A percentile compares a stretch with the other conserved stretches of the same genome.
phyloP scores from a whole-genome alignment of 768 basidiomycete species.

The Phylloporus sp. region DNA sequence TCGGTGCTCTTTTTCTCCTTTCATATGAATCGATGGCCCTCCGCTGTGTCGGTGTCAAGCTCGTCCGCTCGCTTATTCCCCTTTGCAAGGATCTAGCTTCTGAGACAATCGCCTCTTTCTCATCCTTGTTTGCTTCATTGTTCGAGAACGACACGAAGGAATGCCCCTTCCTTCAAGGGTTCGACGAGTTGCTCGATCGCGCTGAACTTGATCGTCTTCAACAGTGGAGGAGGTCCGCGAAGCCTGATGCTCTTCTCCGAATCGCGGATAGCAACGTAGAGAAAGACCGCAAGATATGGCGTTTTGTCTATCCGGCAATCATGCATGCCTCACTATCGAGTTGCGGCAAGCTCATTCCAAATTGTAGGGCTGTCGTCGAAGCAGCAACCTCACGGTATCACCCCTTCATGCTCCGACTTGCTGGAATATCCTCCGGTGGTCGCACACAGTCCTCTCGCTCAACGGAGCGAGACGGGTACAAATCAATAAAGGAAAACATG shows the following conservation, averaged over 20 bases:
- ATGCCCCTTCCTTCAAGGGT: slow-evolving; percentile 50
- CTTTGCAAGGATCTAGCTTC: slow-evolving; percentile 43
- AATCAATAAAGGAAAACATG: slow-evolving; percentile 52
- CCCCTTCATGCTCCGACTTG: slow-evolving; percentile 63
- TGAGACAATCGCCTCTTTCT: slow-evolving; percentile 28
- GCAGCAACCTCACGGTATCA: slow-evolving; percentile 69
- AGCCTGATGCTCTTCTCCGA: slow-evolving; percentile 53
- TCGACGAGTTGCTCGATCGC: slow-evolving; percentile 62
- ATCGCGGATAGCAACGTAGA: slow-evolving; percentile 69
- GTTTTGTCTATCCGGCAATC: slow-evolving; percentile 63
- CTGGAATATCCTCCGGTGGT: slow-evolving; percentile 59
- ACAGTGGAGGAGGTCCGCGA: slow-evolving; percentile 59
- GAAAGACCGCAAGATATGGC: slow-evolving; percentile 70
- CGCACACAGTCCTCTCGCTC: slow-evolving; percentile 37
- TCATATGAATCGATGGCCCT: slow-evolving; percentile 49
- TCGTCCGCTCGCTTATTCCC: slow-evolving; percentile 53
- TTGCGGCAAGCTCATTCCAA: slow-evolving; percentile 38
- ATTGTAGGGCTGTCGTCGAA: slow-evolving; percentile 61
- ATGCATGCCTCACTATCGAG: slow-evolving; percentile 52
- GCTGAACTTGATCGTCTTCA: slow-evolving; percentile 56
- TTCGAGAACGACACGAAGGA: slow-evolving; percentile 48
- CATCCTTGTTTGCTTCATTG: slow-evolving; percentile 44
- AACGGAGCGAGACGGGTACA: slow-evolving; percentile 49
- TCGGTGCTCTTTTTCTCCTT: slow-evolving; percentile 71
- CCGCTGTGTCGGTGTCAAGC: slow-evolving; percentile 56